Percentiles rank a stretch among this genome's conserved stretches.
These are phyloP conservation scores for Melampsora abietis-canadensis DNA, from an alignment of 1,284 basidiomycete genomes.

Conservation along the genomic window DNA sequence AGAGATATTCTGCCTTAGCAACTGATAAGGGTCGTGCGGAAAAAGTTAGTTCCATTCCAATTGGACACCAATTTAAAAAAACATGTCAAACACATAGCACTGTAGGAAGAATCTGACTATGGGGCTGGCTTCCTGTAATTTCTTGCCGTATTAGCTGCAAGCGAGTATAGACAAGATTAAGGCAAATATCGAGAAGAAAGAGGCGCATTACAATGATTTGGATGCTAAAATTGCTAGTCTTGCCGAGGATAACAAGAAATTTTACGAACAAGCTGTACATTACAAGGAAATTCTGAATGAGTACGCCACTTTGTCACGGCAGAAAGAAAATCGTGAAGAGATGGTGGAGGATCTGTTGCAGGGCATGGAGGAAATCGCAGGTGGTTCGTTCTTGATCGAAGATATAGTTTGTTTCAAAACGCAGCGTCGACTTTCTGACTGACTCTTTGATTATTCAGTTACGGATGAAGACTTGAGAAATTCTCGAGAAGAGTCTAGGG, in stretches of 20 bases:
- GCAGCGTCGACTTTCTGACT: not conserved
- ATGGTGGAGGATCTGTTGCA: slow-evolving; percentile 63
- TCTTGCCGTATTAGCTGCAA: slow-evolving; percentile 55
- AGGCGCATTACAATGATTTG: slow-evolving; percentile 71
- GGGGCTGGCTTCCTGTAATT: not conserved
- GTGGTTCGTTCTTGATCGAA: slow-evolving; percentile 58
- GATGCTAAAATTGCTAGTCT: slow-evolving; percentile 65
- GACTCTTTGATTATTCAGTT: not conserved
- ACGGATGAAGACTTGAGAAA: slow-evolving; percentile 25
- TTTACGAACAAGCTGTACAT: slow-evolving; percentile 75
- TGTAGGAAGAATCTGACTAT: not conserved
- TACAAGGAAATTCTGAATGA: slow-evolving; percentile 79
- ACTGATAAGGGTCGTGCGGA: slow-evolving; percentile 83
- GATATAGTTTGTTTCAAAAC: not conserved
- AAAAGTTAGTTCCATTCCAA: slow-evolving; percentile 54
- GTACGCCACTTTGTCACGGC: slow-evolving; percentile 66
- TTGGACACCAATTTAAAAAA: too few species aligned
- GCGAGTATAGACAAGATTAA: slow-evolving; percentile 68
- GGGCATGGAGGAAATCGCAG: slow-evolving; percentile 62
- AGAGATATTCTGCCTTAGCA: slow-evolving; percentile 73
- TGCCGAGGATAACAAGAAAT: slow-evolving; percentile 71
- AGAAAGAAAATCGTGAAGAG: slow-evolving; percentile 64
- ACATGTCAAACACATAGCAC: too few species aligned
- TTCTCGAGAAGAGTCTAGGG: slow-evolving; percentile 22
- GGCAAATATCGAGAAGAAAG: slow-evolving; percentile 65